A percentile compares a stretch with the other conserved stretches of the same genome.
phyloP scores from a whole-genome alignment of 441 rosid species.

The Sinapis alba region DNA sequence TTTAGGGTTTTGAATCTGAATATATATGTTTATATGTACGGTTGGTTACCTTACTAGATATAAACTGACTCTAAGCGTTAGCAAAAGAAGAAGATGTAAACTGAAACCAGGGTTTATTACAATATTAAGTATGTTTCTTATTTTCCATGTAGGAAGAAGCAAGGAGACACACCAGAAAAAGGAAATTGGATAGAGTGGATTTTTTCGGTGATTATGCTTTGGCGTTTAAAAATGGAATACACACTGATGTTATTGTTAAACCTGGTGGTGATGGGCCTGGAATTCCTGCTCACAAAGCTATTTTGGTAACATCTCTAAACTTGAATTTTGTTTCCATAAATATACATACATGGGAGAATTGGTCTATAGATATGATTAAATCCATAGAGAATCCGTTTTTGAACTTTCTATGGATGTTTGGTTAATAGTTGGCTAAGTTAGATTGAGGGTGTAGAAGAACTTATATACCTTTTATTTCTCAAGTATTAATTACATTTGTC shows the following conservation, averaged over 20 bases:
- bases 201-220: not conserved
- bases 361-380: no score
- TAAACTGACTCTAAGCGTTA: not conserved
- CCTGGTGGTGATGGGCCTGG: not conserved
- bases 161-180: not conserved
- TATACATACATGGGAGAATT: no score
- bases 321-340: not conserved
- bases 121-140: not conserved
- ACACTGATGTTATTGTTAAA: slow-evolving; percentile 5
- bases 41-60: not conserved
- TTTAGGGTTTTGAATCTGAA: not conserved
- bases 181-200: not conserved
- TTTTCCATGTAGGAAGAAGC: not conserved
- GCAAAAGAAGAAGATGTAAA: no score
- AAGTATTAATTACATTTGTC: not conserved
- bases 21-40: not conserved
- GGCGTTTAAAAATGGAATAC: not conserved
- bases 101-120: not conserved
- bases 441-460: no score
- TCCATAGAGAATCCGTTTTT: no score
- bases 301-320: slow-evolving; percentile 20
- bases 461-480: no score
- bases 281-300: slow-evolving; percentile 1
- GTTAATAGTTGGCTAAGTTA: no score
- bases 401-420: not conserved